Percentiles rank a stretch among this genome's conserved stretches.
Evolutionary conservation across 352 stramenopile genomes (phyloP).

Genomic region (Globisporangium solare): DNA sequence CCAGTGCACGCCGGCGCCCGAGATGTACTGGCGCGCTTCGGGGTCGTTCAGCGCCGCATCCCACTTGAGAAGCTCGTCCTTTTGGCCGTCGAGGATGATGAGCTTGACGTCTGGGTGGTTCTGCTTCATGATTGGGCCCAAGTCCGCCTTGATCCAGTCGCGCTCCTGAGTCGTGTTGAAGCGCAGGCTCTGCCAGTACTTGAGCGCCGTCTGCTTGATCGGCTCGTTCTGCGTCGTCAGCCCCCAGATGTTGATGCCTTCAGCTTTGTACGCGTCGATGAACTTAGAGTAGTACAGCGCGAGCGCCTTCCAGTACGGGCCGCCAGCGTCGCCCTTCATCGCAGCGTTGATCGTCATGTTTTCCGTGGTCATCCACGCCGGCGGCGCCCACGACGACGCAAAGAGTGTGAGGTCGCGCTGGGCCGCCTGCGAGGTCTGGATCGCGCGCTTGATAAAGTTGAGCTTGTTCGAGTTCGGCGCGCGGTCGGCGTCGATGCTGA

Average conservation of each 20-base stretch:
- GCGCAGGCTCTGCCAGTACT: slow-evolving; percentile 55
- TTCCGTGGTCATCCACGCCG: slow-evolving; percentile 83
- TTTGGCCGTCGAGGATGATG: slow-evolving; percentile 84
- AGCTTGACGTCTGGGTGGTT: slow-evolving; percentile 81
- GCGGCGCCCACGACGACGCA: slow-evolving; percentile 77
- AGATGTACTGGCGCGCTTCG: slow-evolving; percentile 65
- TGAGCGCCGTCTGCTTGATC: slow-evolving; percentile 28
- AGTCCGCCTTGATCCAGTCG: slow-evolving; percentile 73
- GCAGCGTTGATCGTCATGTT: slow-evolving; percentile 54
- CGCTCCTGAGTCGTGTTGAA: slow-evolving; percentile 35
- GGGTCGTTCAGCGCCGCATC: slow-evolving; percentile 37
- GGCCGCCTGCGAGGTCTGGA: slow-evolving; percentile 29
- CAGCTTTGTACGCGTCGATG: slow-evolving; percentile 69
- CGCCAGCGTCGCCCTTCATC: slow-evolving; percentile 49
- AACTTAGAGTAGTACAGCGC: slow-evolving; percentile 89
- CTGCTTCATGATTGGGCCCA: slow-evolving; percentile 57
- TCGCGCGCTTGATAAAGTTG: slow-evolving; percentile 54
- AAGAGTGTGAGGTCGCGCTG: slow-evolving; percentile 61
- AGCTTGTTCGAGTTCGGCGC: slow-evolving; percentile 54
- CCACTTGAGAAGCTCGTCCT: slow-evolving; percentile 46
- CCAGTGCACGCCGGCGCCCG: slow-evolving; percentile 86
- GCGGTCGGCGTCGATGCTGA: slow-evolving; percentile 84
- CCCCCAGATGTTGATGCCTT: slow-evolving; percentile 72
- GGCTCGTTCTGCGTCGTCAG: slow-evolving; percentile 87
- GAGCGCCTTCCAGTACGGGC: slow-evolving; percentile 64